These are phyloP conservation scores for Infundibulicybe gibba DNA, from an alignment of 768 basidiomycete species.

Conservation along the genomic window DNA sequence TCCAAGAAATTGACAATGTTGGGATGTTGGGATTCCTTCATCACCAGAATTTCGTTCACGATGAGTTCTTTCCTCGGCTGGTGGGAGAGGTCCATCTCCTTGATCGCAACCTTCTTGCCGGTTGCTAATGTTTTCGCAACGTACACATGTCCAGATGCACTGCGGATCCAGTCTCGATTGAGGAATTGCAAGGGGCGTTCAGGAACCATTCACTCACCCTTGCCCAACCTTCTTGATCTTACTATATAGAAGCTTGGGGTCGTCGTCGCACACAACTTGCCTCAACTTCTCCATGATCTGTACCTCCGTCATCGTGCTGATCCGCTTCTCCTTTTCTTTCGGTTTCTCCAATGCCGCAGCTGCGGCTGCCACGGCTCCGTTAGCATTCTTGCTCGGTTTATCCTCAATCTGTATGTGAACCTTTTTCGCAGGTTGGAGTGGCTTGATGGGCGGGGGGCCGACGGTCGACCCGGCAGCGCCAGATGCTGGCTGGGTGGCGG, in stretches of 20 bases:
- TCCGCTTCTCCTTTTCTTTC: slow-evolving; percentile 85
- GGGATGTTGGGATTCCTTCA: slow-evolving; percentile 97
- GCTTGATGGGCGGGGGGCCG: slow-evolving; percentile 65
- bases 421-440: slow-evolving; percentile 75
- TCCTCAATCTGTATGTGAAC: slow-evolving; percentile 55
- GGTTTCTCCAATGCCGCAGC: slow-evolving; percentile 74
- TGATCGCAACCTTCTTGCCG: slow-evolving; percentile 91
- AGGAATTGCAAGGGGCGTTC: slow-evolving; percentile 2
- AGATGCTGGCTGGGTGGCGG: slow-evolving; percentile 39
- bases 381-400: slow-evolving; percentile 38
- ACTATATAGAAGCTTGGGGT: slow-evolving; percentile 86
- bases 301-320: slow-evolving; percentile 94
- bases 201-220: slow-evolving; percentile 60
- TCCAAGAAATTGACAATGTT: slow-evolving; percentile 97
- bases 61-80: slow-evolving; percentile 97
- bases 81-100: slow-evolving; percentile 95
- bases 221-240: slow-evolving; percentile 99
- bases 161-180: slow-evolving; percentile 21
- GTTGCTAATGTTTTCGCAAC: slow-evolving; percentile 88
- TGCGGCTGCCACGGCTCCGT: slow-evolving; percentile 48
- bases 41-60: slow-evolving; percentile 96
- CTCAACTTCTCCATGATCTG: slow-evolving; percentile 98
- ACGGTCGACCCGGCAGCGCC: slow-evolving; percentile 47
- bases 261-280: slow-evolving; percentile 80
- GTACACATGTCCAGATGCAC: slow-evolving; percentile 96